Conservation (phyloP, 139 green algal species). For the Chlorella sp. region DNA sequence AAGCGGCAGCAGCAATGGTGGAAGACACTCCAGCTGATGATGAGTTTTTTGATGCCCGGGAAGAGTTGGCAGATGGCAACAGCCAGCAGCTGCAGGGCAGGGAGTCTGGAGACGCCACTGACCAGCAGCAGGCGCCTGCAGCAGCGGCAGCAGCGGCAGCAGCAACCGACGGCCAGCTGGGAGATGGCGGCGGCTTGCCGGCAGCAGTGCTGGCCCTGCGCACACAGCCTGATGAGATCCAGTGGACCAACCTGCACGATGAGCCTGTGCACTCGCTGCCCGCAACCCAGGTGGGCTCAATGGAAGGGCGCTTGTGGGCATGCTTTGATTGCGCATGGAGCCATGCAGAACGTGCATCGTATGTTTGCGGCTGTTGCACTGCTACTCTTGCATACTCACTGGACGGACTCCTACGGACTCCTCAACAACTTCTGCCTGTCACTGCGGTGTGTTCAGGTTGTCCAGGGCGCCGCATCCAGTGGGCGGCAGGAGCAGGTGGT, state of each 20-base stretch:
- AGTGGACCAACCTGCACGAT: constrained; percentile 31
- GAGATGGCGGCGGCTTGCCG: background rate
- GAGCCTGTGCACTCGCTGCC: constrained; percentile 4
- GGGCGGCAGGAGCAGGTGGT: no score
- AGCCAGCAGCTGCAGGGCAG: background rate
- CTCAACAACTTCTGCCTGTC: no score
- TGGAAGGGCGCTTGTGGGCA: no score
- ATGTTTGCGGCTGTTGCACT: no score
- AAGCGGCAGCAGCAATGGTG: background rate
- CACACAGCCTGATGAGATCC: constrained; percentile 37
- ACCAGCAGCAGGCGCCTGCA: no score
- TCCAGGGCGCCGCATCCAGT: background rate
- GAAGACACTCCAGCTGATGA: background rate
- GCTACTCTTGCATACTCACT: no score
- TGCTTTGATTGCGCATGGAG: no score
- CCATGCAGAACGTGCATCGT: no score
- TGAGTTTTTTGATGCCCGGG: constrained; percentile 15
- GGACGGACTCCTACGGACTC: no score
- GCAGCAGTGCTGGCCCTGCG: constrained; percentile 18
- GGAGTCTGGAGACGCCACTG: no score
- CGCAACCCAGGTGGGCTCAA: background rate
- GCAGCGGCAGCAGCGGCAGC: background rate
- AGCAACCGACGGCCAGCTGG: background rate
- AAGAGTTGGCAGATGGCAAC: background rate
- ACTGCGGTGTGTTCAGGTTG: background rate